A percentile compares a stretch with the other conserved stretches of the same genome.
Evolutionary conservation across 768 basidiomycete genomes (phyloP).

Genomic region (Amanita polypyramis): DNA sequence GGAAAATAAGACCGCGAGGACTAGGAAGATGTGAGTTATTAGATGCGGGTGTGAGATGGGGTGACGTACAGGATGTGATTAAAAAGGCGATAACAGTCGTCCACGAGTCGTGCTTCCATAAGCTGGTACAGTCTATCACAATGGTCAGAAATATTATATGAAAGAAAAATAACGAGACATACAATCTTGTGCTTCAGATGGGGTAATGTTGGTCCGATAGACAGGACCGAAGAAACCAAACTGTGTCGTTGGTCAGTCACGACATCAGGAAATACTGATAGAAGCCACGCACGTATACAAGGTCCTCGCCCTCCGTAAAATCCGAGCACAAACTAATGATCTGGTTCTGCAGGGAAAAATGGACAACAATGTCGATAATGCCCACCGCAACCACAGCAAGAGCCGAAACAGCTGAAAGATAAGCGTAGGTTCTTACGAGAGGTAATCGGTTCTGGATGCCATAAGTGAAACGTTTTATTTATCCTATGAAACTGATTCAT

Average conservation of each 20-base stretch:
- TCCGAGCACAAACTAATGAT: conserved; percentile 46
- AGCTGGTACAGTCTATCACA: conserved; percentile 45
- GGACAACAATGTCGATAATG: conserved; percentile 46
- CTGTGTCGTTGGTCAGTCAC: conserved; percentile 14
- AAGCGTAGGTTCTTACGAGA: conserved; percentile 46
- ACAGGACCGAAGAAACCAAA: conserved; percentile 49
- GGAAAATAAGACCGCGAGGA: conserved; percentile 52
- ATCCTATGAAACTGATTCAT: conserved; percentile 15
- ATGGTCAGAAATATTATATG: conserved; percentile 4
- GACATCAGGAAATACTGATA: not conserved
- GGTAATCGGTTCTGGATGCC: conserved; percentile 39
- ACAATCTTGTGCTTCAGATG: conserved; percentile 37
- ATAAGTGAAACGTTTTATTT: not conserved
- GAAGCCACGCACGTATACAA: conserved; percentile 26
- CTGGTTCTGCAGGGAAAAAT: conserved; percentile 57
- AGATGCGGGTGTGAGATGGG: not conserved
- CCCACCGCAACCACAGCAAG: conserved; percentile 41
- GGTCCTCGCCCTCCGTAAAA: conserved; percentile 22
- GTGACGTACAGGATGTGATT: conserved; percentile 41
- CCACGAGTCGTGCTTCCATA: conserved; percentile 61
- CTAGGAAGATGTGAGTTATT: conserved; percentile 20
- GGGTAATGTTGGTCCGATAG: conserved; percentile 18
- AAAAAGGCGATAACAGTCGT: conserved; percentile 56
- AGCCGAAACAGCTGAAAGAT: conserved; percentile 34
- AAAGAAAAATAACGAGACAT: conserved; percentile 11